Evolutionary conservation across 179 eudicot species (phyloP), one percentile per base, ranked within the genome.

Genomic region (Nepenthes alata): DNA sequence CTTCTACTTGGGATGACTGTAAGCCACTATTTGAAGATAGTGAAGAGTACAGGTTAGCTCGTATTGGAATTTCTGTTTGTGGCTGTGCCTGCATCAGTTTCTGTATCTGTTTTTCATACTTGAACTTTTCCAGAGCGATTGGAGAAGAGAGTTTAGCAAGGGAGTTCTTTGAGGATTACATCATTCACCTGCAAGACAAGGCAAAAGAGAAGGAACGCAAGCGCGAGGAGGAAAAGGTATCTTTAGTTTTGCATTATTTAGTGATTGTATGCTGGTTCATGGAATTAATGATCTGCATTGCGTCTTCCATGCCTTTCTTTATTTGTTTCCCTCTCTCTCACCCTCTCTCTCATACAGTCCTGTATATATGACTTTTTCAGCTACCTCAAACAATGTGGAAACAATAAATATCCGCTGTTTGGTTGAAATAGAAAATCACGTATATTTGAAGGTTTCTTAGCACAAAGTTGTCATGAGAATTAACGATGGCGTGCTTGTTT

Each of bases 171-270:
- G 89, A 90, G 69, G 91, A 87, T 55, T 80, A 85, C 68, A 58
- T 87, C 53, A 64, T 63, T 47, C 76, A 76, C 68, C 64, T 94
- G 68, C 91, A 81, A 72, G 97, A 89, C 67, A 94, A 87, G 78
- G 85, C 85, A 53, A 89, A 82, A 81, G 95, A 93, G 67, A 93
- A 90, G 73, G 98, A 93, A 62, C 84, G 91, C 11, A 94, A 84
- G 72, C 84, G 97, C 35, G 99, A 94, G 69, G 99, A 94, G 62
- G 99, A 94, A 59, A 94, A 90, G 97, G 97, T 94, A 72, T 58
- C 15, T 41, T 41, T 62, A 57, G 5, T 11, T 53, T n/a, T 55
- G 10, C 2, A 34, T 34, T 48, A 34, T 53, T 60, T 37, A 36
- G 59, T 38, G 8, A 4, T 41, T 41, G 5, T 7, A 41, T 37